Base-by-base conservation (phyloP, 169 alveolate genomes). In the Plasmodium cynomolgi region DNA sequence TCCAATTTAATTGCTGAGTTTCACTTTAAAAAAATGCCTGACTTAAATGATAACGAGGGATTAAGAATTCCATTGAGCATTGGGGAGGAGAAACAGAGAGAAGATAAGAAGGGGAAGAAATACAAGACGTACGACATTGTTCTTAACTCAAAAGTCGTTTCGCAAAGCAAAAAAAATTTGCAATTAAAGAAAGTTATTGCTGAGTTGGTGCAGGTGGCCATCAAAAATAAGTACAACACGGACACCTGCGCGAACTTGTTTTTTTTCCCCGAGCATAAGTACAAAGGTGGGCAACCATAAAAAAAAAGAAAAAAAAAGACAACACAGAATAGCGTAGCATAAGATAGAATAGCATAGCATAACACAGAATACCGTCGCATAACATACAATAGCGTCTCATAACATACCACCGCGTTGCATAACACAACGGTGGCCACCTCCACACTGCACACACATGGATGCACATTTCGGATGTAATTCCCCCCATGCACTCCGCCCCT, bases 51-150 rank as follows among this genome's bases (percentile, higher is more conserved):
- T 41, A 56, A 81, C 77, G 95, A 91, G 39, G 95, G 92, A 44
- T 68, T 91, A 41, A 91, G 95, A 83, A 82, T 91, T 34, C 95
- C 95, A 81, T 72, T 91, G 83, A 91, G 95, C 62, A 91, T 91
- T 81, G 95, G 95, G 3, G 95, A 91, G 58, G 95, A 91, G 83
- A 91, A 81, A 73, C 75, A n/a, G 15, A 81, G 77, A 82, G 92
- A 91, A 91, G 95, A 91, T 54, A 91, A 83, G 56, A 91, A 91
- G 58, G 95, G 92, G n/a, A 82, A 83, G 47, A 91, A 91, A 37
- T 91, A 91, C 82, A 72, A 83, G 77, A 91, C 95, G 4, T 91
- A 91, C 39, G 95, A 91, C 77, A 72, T 91, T n/a, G 95, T 91
- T 39, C 92, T 91, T 73, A 91, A 91, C 31, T 71, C 81, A 33